Evolutionary conservation across 257 asterid genomes (phyloP).

Genomic region (Asclepias syriaca): DNA sequence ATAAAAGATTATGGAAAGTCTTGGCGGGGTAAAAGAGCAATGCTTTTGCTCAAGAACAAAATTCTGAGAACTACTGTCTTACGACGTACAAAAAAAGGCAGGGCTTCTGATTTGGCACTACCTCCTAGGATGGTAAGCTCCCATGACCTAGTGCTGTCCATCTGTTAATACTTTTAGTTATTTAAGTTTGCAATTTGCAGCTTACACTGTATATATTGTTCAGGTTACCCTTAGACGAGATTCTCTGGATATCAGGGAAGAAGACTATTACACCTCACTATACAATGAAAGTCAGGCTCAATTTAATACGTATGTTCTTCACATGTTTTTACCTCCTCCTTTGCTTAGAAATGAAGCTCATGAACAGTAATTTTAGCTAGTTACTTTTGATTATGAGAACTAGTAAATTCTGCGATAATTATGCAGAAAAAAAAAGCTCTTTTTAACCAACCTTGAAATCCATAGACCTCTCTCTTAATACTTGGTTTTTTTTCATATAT

Average conservation of each 20-base stretch:
- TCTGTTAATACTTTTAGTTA: conserved; percentile 3
- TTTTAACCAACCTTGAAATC: background rate
- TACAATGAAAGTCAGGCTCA: conserved; percentile 90
- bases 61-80: conserved; percentile 67
- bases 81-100: conserved; percentile 92
- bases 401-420: background rate
- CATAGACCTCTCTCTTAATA: background rate
- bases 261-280: conserved; percentile 79
- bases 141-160: background rate
- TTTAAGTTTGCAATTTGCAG: conserved; percentile 12
- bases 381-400: background rate
- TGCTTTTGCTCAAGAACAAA: conserved; percentile 79
- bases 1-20: conserved; percentile 54
- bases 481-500: background rate
- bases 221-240: conserved; percentile 80
- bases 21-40: conserved; percentile 60
- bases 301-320: conserved; percentile 67
- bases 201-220: conserved; percentile 11
- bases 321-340: conserved; percentile 11
- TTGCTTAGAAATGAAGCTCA: background rate
- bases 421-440: background rate
- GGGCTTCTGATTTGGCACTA: conserved; percentile 98
- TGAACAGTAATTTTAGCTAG: background rate
- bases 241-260: conserved; percentile 75
- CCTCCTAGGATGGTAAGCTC: conserved; percentile 81